phyloP scores from a whole-genome alignment of 192 early-diverging fungal genomes.

The Phlyctochytrium arcticum region DNA sequence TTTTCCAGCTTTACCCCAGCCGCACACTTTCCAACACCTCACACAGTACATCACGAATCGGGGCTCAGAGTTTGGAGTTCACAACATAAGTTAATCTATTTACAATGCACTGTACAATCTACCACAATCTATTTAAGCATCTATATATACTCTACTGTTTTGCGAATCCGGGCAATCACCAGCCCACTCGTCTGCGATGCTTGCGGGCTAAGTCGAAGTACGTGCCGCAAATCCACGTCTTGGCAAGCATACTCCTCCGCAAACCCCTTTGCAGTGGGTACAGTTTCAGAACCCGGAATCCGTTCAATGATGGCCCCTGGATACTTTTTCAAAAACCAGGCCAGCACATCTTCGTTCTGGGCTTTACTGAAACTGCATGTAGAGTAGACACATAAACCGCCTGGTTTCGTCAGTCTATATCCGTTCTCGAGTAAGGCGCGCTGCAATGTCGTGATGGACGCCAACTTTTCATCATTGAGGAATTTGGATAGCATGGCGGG shows the following conservation, averaged over 20 bases:
- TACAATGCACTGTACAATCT: too few species aligned
- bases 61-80: too few species aligned
- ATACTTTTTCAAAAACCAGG: neutral
- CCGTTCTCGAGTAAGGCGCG: neutral
- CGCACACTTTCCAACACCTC: too few species aligned
- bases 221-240: constrained; percentile 10
- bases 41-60: too few species aligned
- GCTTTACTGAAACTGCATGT: constrained; percentile 97
- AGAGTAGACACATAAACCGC: constrained; percentile 92
- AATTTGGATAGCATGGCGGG: too few species aligned
- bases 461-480: too few species aligned
- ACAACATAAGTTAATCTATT: too few species aligned
- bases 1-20: too few species aligned
- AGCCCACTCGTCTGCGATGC: constrained; percentile 68
- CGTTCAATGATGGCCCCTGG: constrained; percentile 49
- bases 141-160: too few species aligned
- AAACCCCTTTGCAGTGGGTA: constrained; percentile 30
- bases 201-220: constrained; percentile 65
- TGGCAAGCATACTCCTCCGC: neutral
- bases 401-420: constrained; percentile 23
- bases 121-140: too few species aligned
- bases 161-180: constrained; percentile 76
- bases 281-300: constrained; percentile 37
- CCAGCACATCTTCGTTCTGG: constrained; percentile 81
- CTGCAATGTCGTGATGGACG: too few species aligned